Conservation (phyloP, 176 grass and related monocot species). For the Stipa capillata region DNA sequence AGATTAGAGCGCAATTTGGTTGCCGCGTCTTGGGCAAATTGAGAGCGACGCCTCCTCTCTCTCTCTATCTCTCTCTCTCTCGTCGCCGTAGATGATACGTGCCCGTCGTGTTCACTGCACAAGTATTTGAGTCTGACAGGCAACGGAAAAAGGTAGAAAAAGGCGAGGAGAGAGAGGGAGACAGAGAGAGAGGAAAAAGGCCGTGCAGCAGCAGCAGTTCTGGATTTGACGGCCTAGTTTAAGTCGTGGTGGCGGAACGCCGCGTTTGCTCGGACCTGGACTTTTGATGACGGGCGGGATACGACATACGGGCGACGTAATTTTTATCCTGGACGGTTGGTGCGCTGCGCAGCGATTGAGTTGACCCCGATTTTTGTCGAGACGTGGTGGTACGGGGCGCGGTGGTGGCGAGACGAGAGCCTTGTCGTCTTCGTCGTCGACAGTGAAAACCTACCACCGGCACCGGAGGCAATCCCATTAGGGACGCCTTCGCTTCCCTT, state of each 20-base stretch:
- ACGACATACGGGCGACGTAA: background rate
- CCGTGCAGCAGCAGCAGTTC: too few species aligned
- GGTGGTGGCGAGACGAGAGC: background rate
- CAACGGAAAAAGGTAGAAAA: too few species aligned
- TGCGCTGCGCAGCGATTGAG: background rate
- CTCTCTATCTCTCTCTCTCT: background rate
- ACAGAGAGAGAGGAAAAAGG: rapidly evolving
- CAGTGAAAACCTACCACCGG: too few species aligned
- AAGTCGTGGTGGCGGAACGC: background rate
- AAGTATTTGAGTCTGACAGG: conserved; percentile 19
- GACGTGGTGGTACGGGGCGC: background rate
- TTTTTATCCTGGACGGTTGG: background rate
- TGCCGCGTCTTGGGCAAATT: background rate
- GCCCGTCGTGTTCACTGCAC: conserved; percentile 1
- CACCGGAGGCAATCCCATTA: background rate
- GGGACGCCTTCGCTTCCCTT: background rate
- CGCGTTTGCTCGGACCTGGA: conserved; percentile 13
- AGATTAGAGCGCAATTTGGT: background rate
- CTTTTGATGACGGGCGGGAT: background rate
- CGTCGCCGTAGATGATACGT: background rate
- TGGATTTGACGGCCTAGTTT: conserved; percentile 10
- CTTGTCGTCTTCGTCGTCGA: background rate
- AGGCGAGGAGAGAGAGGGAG: too few species aligned
- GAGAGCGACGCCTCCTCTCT: background rate
- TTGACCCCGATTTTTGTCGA: conserved; percentile 3